phyloP scores from a whole-genome alignment of 495 filamentous ascomycete genomes.

The Parathielavia appendiculata region DNA sequence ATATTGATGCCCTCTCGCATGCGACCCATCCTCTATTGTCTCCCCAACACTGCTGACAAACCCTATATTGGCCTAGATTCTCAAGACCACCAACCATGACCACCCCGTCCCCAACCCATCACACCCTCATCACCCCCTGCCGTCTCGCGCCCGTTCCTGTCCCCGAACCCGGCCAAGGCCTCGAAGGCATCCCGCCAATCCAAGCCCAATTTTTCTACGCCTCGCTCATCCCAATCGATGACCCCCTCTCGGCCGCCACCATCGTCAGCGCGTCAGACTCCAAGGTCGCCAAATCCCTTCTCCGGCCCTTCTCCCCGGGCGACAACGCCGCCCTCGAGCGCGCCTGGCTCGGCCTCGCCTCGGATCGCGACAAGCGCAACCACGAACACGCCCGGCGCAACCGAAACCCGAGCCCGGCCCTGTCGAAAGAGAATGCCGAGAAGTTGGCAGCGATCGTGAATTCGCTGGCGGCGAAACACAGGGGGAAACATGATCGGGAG shows the following conservation, averaged over 20 bases:
- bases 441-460: conserved; percentile 45
- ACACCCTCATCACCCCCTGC: conserved; percentile 39
- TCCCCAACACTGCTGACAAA: background rate
- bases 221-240: conserved; percentile 72
- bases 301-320: conserved; percentile 69
- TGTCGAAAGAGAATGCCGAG: conserved; percentile 35
- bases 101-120: conserved; percentile 30
- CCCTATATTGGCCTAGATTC: background rate
- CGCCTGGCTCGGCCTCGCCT: conserved; percentile 58
- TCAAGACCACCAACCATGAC: conserved; percentile 16
- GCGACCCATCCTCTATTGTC: background rate
- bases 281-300: conserved; percentile 49
- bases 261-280: conserved; percentile 48
- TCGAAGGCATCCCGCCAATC: conserved; percentile 48
- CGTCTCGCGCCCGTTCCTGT: conserved; percentile 37
- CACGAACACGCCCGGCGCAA: conserved; percentile 33
- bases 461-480: conserved; percentile 34
- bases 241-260: conserved; percentile 67
- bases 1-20: background rate
- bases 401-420: conserved; percentile 28
- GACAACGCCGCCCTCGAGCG: conserved; percentile 71
- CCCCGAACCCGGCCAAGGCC: conserved; percentile 28
- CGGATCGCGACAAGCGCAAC: conserved; percentile 41
- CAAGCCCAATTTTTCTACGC: conserved; percentile 77
- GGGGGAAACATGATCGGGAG: conserved; percentile 32